These are phyloP conservation scores for Ceratocystis cacaofunesta DNA, from an alignment of 2,329 filamentous ascomycete species.

Conservation along the genomic window DNA sequence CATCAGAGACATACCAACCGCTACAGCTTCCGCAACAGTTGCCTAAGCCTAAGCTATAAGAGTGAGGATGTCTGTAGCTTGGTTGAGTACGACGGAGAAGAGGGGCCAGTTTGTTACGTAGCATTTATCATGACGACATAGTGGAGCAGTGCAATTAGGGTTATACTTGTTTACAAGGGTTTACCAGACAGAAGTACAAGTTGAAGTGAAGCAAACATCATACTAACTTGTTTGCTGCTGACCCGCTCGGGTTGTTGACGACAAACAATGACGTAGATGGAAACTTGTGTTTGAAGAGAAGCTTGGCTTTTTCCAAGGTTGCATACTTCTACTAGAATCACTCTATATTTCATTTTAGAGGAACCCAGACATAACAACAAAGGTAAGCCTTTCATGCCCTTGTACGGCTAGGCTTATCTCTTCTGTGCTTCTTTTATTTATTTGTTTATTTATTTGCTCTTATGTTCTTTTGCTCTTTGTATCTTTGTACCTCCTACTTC, in stretches of 20 bases:
- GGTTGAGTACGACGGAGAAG: no score
- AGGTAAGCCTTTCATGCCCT: no score
- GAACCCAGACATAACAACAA: no score
- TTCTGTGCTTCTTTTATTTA: neutral
- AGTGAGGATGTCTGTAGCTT: neutral
- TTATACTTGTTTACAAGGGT: neutral
- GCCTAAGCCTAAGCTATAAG: slow-evolving; percentile 34
- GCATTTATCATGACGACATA: neutral
- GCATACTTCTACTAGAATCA: no score
- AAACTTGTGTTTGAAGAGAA: no score
- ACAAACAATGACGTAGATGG: neutral
- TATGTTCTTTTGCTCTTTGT: neutral
- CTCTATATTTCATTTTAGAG: neutral
- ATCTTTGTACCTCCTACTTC: neutral
- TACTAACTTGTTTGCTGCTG: neutral
- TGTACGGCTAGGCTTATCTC: no score
- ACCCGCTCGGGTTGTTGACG: neutral
- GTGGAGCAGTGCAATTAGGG: neutral
- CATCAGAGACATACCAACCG: slow-evolving; percentile 37
- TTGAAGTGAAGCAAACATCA: neutral
- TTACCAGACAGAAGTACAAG: neutral
- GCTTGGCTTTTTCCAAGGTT: no score
- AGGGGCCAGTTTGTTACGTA: neutral
- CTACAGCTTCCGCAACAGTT: slow-evolving; percentile 36
- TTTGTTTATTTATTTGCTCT: neutral